Conservation (phyloP, 2,329 filamentous ascomycete genomes). For the Volutella citrinella region DNA sequence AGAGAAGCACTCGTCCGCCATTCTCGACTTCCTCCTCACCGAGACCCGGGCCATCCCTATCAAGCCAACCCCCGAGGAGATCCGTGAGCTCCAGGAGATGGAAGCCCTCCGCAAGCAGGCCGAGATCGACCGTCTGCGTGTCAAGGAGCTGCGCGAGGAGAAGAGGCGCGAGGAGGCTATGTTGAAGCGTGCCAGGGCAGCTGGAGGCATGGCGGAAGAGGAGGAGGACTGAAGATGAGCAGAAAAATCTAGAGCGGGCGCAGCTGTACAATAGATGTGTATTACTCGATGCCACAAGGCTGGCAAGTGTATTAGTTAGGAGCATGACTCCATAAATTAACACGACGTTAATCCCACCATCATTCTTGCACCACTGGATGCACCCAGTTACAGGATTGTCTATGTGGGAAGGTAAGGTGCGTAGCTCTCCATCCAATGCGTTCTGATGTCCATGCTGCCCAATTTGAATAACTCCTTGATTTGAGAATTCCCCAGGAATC, state of each 20-base stretch:
- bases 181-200: conserved; percentile 39
- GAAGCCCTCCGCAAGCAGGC: conserved; percentile 51
- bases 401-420: too few relatives aligned
- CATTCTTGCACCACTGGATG: too few relatives aligned
- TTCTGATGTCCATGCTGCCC: too few relatives aligned
- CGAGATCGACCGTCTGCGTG: conserved; percentile 52
- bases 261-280: conserved; percentile 30
- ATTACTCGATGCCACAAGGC: conserved; percentile 20
- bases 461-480: too few relatives aligned
- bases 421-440: too few relatives aligned
- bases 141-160: conserved; percentile 51
- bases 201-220: conserved; percentile 34
- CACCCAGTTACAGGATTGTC: too few relatives aligned
- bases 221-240: conserved; percentile 23
- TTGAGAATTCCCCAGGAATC: too few relatives aligned
- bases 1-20: conserved; percentile 56
- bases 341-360: too few relatives aligned
- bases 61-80: conserved; percentile 57
- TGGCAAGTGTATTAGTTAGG: conserved; percentile 27
- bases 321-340: conserved; percentile 18
- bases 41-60: conserved; percentile 60
- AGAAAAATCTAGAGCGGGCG: conserved; percentile 5
- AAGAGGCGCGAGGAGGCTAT: conserved; percentile 59
- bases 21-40: conserved; percentile 60
- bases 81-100: conserved; percentile 54